These are phyloP conservation scores for Scedosporium aurantiacum DNA, from an alignment of 2,329 filamentous ascomycete species.

Conservation along the genomic window DNA sequence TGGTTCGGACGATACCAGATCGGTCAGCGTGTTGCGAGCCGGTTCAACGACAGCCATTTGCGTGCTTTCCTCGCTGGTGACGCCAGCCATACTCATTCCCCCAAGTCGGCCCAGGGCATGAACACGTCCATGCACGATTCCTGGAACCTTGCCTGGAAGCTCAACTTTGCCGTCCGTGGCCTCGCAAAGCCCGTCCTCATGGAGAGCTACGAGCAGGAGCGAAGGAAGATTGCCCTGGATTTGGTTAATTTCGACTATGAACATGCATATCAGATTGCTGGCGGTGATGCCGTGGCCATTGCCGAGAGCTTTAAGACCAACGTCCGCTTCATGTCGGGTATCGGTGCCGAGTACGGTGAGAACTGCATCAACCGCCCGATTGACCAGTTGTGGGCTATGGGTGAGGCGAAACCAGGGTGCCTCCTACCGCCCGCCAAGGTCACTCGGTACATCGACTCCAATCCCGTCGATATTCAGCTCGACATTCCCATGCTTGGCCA, in stretches of 20 bases:
- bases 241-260: conserved; percentile 49
- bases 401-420: conserved; percentile 41
- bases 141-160: conserved; percentile 47
- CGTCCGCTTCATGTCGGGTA: conserved; percentile 61
- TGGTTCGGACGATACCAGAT: conserved; percentile 68
- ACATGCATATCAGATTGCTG: conserved; percentile 46
- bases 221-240: conserved; percentile 49
- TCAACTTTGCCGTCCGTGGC: conserved; percentile 42
- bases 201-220: conserved; percentile 51
- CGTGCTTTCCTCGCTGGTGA: conserved; percentile 61
- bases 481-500: conserved; percentile 70
- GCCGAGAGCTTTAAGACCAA: conserved; percentile 61
- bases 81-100: conserved; percentile 61
- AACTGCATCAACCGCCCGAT: conserved; percentile 38
- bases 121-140: conserved; percentile 52
- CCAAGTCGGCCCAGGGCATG: conserved; percentile 59
- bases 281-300: conserved; percentile 51
- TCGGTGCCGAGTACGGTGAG: conserved; percentile 50
- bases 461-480: conserved; percentile 65
- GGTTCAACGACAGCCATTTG: conserved; percentile 51
- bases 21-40: conserved; percentile 58
- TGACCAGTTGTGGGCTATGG: conserved; percentile 28
- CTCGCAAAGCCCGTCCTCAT: conserved; percentile 44
- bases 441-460: conserved; percentile 65
- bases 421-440: conserved; percentile 57